A percentile compares a stretch with the other conserved stretches of the same genome.
Conservation (phyloP, 176 grass and related monocot genomes). For the Paspalum notatum region DNA sequence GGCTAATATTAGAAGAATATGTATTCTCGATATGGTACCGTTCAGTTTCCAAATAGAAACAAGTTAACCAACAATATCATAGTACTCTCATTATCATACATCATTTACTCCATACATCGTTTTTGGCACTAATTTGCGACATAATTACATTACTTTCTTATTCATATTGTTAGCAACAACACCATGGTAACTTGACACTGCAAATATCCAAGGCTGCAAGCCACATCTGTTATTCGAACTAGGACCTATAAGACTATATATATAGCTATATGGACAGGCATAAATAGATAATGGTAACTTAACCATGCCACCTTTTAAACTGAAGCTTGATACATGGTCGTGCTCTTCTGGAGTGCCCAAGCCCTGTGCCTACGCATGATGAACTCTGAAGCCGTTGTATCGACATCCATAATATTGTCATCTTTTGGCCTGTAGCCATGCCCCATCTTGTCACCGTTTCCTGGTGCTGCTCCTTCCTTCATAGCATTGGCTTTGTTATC, state of each 20-base stretch:
- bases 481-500: constrained; percentile 26
- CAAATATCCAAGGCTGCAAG: constrained; percentile 21
- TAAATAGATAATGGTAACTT: constrained; percentile 31
- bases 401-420: constrained; percentile 54
- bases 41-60: background rate
- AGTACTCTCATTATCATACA: constrained; percentile 9
- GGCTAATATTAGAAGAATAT: background rate
- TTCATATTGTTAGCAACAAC: constrained; percentile 29
- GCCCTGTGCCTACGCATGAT: constrained; percentile 56
- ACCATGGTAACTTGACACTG: constrained; percentile 11
- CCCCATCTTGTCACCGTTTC: constrained; percentile 11
- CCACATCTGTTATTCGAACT: constrained; percentile 41
- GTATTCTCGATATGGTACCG: background rate
- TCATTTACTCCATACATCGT: constrained; percentile 17
- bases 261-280: constrained; percentile 17
- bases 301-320: constrained; percentile 27
- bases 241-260: constrained; percentile 7
- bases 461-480: constrained; percentile 36
- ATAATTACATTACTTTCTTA: constrained; percentile 34
- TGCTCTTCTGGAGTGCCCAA: constrained; percentile 73
- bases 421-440: constrained; percentile 27
- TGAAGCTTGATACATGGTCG: constrained; percentile 55
- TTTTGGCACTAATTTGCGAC: constrained; percentile 6
- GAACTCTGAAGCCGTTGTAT: constrained; percentile 60
- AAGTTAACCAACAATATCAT: background rate